Evolutionary conservation across 2,329 filamentous ascomycete genomes (phyloP).

Genomic region (Colletotrichum sp.): DNA sequence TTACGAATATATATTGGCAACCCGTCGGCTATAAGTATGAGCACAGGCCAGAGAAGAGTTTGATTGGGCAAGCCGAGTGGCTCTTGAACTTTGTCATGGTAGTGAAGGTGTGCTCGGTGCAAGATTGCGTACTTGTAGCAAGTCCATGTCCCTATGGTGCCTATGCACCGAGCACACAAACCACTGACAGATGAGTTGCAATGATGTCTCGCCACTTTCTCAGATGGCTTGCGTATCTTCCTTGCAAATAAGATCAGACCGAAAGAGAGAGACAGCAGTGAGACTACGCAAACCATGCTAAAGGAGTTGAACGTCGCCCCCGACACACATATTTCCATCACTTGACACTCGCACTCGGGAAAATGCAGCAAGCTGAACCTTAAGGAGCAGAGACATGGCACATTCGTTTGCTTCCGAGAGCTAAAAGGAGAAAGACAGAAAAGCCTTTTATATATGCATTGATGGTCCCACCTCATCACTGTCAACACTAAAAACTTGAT

Average conservation of each 20-base stretch:
- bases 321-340: rapidly evolving
- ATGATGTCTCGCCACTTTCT: rapidly evolving
- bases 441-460: background rate
- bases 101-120: no score
- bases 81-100: no score
- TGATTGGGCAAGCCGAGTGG: no score
- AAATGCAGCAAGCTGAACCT: background rate
- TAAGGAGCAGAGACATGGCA: rapidly evolving
- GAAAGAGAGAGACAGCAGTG: rapidly evolving
- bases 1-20: no score
- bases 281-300: rapidly evolving
- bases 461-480: background rate
- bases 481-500: background rate
- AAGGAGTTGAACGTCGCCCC: rapidly evolving
- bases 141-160: no score
- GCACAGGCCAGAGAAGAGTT: no score
- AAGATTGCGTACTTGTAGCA: no score
- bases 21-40: no score
- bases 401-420: background rate
- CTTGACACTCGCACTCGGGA: no score
- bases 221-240: background rate
- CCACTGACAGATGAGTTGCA: rapidly evolving
- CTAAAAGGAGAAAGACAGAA: background rate
- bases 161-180: background rate
- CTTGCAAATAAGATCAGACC: background rate